phyloP scores from a whole-genome alignment of 1,139 yeast genomes.

The Saccharomycopsis crataegensis region DNA sequence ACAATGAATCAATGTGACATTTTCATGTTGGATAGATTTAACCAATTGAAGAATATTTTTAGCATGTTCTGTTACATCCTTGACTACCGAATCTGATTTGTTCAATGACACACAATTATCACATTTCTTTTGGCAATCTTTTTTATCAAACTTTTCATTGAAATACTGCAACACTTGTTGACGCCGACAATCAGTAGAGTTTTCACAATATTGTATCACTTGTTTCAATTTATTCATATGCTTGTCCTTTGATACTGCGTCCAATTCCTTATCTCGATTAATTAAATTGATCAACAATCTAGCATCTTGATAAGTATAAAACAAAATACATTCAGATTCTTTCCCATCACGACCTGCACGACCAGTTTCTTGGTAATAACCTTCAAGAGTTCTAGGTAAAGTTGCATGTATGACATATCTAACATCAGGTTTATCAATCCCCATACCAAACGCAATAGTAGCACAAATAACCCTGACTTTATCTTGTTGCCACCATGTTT shows the following conservation, averaged over 20 bases:
- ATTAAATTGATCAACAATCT: slow-evolving; percentile 69
- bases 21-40: slow-evolving; percentile 43
- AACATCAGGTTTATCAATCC: slow-evolving; percentile 94
- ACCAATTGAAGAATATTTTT: slow-evolving; percentile 54
- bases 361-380: slow-evolving; percentile 98
- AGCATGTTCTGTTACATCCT: slow-evolving; percentile 67
- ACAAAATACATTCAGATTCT: slow-evolving; percentile 73
- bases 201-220: slow-evolving; percentile 89
- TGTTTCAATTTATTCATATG: slow-evolving; percentile 73
- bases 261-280: slow-evolving; percentile 64
- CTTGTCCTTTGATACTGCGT: slow-evolving; percentile 59
- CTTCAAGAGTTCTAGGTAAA: slow-evolving; percentile 87
- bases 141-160: slow-evolving; percentile 70
- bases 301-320: slow-evolving; percentile 72
- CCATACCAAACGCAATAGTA: slow-evolving; percentile 98
- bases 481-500: slow-evolving; percentile 75
- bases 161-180: slow-evolving; percentile 84
- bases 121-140: slow-evolving; percentile 63
- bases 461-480: slow-evolving; percentile 79
- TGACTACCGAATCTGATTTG: slow-evolving; percentile 38
- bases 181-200: slow-evolving; percentile 83
- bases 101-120: slow-evolving; percentile 69
- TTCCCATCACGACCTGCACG: slow-evolving; percentile 96
- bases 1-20: slow-evolving; percentile 72
- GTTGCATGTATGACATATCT: slow-evolving; percentile 84